Percentiles rank a stretch among this genome's conserved stretches.
phyloP scores from a whole-genome alignment of 2,329 filamentous ascomycete genomes.

The Pezicula neosporulosa region DNA sequence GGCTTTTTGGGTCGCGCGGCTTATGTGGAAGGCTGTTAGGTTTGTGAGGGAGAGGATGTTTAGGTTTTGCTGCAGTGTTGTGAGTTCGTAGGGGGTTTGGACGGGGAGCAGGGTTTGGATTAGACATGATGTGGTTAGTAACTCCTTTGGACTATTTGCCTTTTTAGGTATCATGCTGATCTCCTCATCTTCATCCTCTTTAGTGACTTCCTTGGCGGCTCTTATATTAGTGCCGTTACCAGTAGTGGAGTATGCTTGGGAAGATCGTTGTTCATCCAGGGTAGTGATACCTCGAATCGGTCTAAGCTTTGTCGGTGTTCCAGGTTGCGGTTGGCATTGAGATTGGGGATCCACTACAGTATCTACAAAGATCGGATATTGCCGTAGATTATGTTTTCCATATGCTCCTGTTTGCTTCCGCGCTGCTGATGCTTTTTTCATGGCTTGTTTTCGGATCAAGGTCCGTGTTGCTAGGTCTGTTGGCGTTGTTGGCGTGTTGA shows the following conservation, averaged over 20 bases:
- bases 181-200: no score
- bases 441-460: slow-evolving; percentile 34
- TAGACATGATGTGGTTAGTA: no score
- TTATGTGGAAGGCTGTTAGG: slow-evolving; percentile 22
- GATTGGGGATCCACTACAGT: slow-evolving; percentile 12
- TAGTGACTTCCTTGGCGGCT: no score
- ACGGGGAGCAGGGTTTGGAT: slow-evolving; percentile 5
- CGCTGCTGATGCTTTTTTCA: slow-evolving; percentile 32
- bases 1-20: slow-evolving; percentile 18
- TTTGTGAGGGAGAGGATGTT: slow-evolving; percentile 24
- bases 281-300: neutral
- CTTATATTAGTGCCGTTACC: no score
- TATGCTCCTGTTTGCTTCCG: slow-evolving; percentile 26
- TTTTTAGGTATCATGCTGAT: no score
- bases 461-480: slow-evolving; percentile 18
- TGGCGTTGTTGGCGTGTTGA: slow-evolving; percentile 16
- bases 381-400: slow-evolving; percentile 29
- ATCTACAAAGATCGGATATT: slow-evolving; percentile 22
- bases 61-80: slow-evolving; percentile 19
- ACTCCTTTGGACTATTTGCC: no score
- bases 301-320: neutral
- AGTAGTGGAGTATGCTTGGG: no score
- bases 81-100: slow-evolving; percentile 21
- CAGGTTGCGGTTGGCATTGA: neutral
- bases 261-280: neutral